Evolutionary conservation across 176 grass and related monocot species (phyloP).

Genomic region (Rhipidocladum racemiflorum): DNA sequence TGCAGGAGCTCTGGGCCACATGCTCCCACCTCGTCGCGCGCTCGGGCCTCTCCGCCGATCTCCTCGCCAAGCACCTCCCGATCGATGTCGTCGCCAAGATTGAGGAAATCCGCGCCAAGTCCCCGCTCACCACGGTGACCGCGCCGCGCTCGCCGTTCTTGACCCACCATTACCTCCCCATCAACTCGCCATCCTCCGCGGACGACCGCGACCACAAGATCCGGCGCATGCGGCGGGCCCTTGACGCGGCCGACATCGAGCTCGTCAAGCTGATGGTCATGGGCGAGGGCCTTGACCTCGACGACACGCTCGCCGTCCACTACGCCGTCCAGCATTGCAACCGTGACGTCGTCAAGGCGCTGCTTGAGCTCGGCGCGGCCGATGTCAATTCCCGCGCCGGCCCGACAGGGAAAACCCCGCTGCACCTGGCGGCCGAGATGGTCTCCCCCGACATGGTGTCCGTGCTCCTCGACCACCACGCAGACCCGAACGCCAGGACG

Average conservation of each 20-base stretch:
- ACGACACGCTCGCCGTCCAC: slow-evolving; percentile 89
- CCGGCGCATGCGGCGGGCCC: slow-evolving; percentile 78
- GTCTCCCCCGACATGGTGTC: slow-evolving; percentile 94
- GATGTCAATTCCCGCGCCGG: slow-evolving; percentile 88
- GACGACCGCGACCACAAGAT: slow-evolving; percentile 83
- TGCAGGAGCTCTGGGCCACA: slow-evolving; percentile 77
- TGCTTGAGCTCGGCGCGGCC: slow-evolving; percentile 94
- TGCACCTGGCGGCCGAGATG: slow-evolving; percentile 91
- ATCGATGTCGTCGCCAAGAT: slow-evolving; percentile 79
- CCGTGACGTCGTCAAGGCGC: slow-evolving; percentile 95
- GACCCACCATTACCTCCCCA: slow-evolving; percentile 61
- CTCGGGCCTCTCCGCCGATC: slow-evolving; percentile 80
- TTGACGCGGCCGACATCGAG: slow-evolving; percentile 95
- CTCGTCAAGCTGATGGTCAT: slow-evolving; percentile 99
- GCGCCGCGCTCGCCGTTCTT: slow-evolving; percentile 60
- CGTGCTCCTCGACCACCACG: slow-evolving; percentile 96
- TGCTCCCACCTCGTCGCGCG: slow-evolving; percentile 91
- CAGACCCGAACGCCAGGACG: slow-evolving; percentile 79
- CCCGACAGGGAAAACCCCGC: slow-evolving; percentile 66
- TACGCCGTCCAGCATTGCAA: slow-evolving; percentile 85
- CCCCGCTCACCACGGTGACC: slow-evolving; percentile 31
- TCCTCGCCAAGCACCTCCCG: slow-evolving; percentile 94
- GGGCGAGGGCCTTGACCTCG: slow-evolving; percentile 95
- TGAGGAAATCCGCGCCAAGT: slow-evolving; percentile 70
- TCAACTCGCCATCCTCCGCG: slow-evolving; percentile 40